Percentiles rank a stretch among this genome's conserved stretches.
phyloP scores from a whole-genome alignment of 2,329 filamentous ascomycete genomes.

The Hypoxylon sp. region DNA sequence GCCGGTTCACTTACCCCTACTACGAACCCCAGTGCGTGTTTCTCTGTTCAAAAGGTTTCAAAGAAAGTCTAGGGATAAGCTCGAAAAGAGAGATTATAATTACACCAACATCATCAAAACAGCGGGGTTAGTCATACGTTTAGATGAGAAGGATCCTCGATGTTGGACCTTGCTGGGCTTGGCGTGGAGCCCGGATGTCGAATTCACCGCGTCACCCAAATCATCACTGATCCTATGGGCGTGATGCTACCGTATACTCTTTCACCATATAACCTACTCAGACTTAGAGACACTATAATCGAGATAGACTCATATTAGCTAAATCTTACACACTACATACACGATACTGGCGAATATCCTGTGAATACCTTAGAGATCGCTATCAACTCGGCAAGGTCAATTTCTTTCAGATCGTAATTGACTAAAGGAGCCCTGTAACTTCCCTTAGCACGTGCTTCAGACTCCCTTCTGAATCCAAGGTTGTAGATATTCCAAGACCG shows the following conservation, averaged over 20 bases:
- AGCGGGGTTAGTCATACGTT: not conserved
- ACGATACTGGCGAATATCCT: too few species aligned
- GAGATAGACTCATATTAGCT: not conserved
- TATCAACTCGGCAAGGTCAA: too few species aligned
- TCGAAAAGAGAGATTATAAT: not conserved
- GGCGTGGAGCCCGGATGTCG: not conserved
- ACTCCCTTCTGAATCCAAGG: conserved; percentile 27
- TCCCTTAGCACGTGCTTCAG: too few species aligned
- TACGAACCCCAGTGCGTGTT: not conserved
- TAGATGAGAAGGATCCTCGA: not conserved
- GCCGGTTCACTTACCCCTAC: not conserved
- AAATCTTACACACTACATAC: not conserved
- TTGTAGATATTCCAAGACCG: conserved; percentile 29
- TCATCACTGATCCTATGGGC: not conserved
- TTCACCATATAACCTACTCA: not conserved
- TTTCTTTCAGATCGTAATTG: too few species aligned
- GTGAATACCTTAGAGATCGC: too few species aligned
- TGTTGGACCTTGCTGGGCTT: not conserved
- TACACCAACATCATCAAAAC: not conserved
- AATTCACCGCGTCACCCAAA: not conserved
- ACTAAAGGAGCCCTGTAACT: too few species aligned
- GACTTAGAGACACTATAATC: not conserved
- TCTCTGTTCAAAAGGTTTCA: not conserved
- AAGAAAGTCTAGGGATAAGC: too few species aligned
- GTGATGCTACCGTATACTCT: not conserved